Base-by-base conservation (phyloP, 208 protist species). In the Trypanosoma theileri region DNA sequence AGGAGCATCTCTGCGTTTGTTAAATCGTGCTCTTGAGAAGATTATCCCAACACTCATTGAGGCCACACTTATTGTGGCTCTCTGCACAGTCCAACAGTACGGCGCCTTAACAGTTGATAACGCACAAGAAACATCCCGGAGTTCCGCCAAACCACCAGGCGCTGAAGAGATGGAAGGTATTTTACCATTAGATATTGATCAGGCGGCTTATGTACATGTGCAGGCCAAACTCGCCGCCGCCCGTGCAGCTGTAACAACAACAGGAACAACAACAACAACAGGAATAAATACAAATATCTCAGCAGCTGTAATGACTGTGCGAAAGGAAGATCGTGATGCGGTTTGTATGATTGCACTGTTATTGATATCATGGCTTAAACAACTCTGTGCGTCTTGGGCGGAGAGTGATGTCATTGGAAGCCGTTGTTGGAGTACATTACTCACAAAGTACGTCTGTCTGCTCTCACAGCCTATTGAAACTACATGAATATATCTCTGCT, bases 21-120 rank as follows among this genome's bases (percentile, higher is more conserved):
- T 77, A n/a, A 77, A 69, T 35, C 63, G 72, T n/a, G 72, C 72
- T 21, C 26, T 77, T 12, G 72, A 77, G 44, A 77, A 77, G 50
- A 77, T 82, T 12, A 68, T 82, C 45, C 77, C 72, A 12, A 82
- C 77, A 28, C 41, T 82, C 16, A 68, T 79, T 50, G 77, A 82
- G 61, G 42, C 77, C 0, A 67, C 60, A 3, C 58, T 73, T 4
- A 17, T 79, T 60, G 35, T 77, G 19, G 66, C 66, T 8, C 44
- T 78, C 13, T 68, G 35, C 45, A 75, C 70, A 17, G 48, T 69
- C 3, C 61, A 69, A 10, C 62, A 75, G 48, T 75, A 69, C 24
- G 70, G 70, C 13, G 54, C 62, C 2, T 62, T 75, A 26, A 24
- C 51, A 12, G 70, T 69, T 13, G 62, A 68, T 44, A 74, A 68